Evolutionary conservation across 371 early-diverging fungal genomes (phyloP).

Genomic region (Lichtheimia ornata): DNA sequence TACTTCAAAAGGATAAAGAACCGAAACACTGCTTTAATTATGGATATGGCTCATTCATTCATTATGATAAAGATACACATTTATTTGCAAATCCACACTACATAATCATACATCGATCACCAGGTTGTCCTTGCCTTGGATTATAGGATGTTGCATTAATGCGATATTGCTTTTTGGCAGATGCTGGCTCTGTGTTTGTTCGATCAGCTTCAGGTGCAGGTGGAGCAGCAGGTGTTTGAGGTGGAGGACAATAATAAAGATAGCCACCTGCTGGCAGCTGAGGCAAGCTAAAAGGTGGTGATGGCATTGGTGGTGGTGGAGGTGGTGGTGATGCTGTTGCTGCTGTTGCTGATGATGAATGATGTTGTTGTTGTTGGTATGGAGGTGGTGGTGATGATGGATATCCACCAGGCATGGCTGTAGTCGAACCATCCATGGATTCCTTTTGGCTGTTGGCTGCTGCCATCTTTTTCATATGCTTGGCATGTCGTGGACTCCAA

Average conservation of each 20-base stretch:
- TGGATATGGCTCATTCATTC: too few relatives aligned
- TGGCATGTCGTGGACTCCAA: constrained; percentile 9
- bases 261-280: constrained; percentile 11
- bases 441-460: neutral
- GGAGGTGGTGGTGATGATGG: neutral
- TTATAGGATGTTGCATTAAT: constrained; percentile 5
- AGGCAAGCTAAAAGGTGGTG: constrained; percentile 5
- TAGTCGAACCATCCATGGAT: neutral
- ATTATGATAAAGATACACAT: too few relatives aligned
- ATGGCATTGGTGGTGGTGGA: neutral
- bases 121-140: constrained; percentile 5
- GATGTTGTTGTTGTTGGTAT: neutral
- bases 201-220: neutral
- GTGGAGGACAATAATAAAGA: constrained; percentile 13
- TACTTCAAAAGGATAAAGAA: too few relatives aligned
- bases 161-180: neutral
- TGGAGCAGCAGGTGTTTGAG: neutral
- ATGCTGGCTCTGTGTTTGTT: neutral
- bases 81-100: neutral
- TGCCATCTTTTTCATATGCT: neutral
- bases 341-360: neutral
- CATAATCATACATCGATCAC: constrained; percentile 11
- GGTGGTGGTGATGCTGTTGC: neutral
- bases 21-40: too few relatives aligned
- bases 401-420: constrained; percentile 2